These are phyloP conservation scores for Populus hybrid DNA, from an alignment of 441 rosid genomes.

Conservation along the genomic window DNA sequence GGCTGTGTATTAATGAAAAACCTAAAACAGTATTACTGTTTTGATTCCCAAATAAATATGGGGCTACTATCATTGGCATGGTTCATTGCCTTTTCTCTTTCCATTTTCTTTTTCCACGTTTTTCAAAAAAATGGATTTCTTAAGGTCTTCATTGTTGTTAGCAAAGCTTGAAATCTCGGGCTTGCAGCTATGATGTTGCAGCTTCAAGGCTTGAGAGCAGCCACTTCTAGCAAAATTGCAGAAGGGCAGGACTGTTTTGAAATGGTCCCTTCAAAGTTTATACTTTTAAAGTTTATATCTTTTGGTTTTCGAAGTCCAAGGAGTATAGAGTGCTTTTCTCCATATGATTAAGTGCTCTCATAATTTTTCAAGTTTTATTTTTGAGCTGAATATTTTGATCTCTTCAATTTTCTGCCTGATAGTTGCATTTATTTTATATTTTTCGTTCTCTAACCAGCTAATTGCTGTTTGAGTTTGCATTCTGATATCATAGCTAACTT, in stretches of 20 bases:
- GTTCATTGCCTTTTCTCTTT: neutral
- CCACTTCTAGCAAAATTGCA: neutral
- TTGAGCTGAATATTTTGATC: neutral
- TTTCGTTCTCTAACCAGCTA: neutral
- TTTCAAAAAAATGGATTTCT: neutral
- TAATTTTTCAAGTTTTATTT: no score
- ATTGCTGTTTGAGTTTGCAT: neutral
- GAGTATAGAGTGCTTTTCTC: no score
- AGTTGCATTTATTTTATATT: neutral
- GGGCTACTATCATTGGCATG: neutral
- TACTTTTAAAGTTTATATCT: no score
- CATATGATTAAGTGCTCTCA: no score
- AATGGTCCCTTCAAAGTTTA: no score
- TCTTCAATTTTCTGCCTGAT: neutral
- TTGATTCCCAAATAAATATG: neutral
- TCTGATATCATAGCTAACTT: conserved; percentile 12
- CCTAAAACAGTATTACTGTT: neutral
- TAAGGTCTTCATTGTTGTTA: neutral
- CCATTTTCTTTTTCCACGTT: neutral
- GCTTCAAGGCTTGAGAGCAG: neutral
- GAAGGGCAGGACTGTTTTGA: no score
- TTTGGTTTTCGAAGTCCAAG: no score
- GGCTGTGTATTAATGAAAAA: neutral
- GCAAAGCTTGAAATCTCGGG: neutral
- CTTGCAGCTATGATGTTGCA: neutral